Conservation (phyloP, 257 asterid genomes). For the Solanum sejunctum region DNA sequence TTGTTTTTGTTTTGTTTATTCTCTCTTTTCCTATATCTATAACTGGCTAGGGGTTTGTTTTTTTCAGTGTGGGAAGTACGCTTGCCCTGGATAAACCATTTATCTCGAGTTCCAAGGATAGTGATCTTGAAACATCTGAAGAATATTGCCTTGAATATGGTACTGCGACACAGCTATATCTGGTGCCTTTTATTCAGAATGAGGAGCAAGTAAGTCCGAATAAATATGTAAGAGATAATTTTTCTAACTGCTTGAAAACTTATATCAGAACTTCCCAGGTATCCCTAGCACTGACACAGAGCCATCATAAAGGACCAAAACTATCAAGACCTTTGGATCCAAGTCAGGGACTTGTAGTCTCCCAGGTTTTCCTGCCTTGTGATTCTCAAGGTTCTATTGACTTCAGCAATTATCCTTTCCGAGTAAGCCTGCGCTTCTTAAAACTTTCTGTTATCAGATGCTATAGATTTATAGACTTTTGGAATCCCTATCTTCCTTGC, state of each 20-base stretch:
- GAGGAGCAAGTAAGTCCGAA: conserved; percentile 55
- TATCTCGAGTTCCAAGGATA: conserved; percentile 37
- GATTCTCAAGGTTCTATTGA: conserved; percentile 89
- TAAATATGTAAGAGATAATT: background rate
- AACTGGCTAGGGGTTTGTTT: conserved; percentile 5
- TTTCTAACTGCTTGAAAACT: background rate
- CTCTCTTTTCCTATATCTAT: background rate
- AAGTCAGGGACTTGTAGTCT: conserved; percentile 56
- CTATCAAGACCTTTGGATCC: conserved; percentile 27
- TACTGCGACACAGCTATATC: conserved; percentile 69
- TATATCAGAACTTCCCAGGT: conserved; percentile 36
- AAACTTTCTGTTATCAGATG: background rate
- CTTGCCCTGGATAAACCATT: conserved; percentile 88
- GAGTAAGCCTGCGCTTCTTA: conserved; percentile 41
- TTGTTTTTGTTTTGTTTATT: background rate
- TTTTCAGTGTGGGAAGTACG: conserved; percentile 77
- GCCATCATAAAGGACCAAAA: conserved; percentile 58
- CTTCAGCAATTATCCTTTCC: conserved; percentile 75
- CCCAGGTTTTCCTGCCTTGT: conserved; percentile 84
- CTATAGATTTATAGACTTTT: background rate
- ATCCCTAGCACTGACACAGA: conserved; percentile 60
- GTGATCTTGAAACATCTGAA: conserved; percentile 31
- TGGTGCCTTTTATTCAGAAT: conserved; percentile 63
- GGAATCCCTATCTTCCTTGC: background rate
- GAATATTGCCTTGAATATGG: conserved; percentile 76